Percentiles rank a stretch among this genome's conserved stretches.
These are phyloP conservation scores for Pythium plurisporium DNA, from an alignment of 352 stramenopile species.

Conservation along the genomic window DNA sequence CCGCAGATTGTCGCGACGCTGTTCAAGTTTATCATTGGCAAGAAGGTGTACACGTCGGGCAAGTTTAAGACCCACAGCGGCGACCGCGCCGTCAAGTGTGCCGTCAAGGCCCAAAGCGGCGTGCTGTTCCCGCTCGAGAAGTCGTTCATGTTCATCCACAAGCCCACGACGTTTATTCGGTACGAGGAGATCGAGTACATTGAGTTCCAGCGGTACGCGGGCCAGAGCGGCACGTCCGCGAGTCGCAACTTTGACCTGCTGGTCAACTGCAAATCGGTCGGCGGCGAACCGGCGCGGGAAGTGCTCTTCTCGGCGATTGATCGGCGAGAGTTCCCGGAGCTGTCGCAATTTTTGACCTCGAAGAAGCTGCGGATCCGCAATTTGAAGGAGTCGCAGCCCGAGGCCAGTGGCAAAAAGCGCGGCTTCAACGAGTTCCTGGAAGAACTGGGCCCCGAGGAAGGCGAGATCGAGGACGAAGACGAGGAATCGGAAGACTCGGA, in stretches of 20 bases:
- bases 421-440: constrained; percentile 80
- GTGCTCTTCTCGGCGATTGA: constrained; percentile 97
- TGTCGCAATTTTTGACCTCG: constrained; percentile 94
- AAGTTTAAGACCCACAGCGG: constrained; percentile 88
- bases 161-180: constrained; percentile 97
- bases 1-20: constrained; percentile 98
- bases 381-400: constrained; percentile 83
- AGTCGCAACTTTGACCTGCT: constrained; percentile 96
- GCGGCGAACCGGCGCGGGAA: constrained; percentile 79
- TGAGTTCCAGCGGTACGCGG: constrained; percentile 97
- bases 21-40: constrained; percentile 96
- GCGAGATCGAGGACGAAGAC: constrained; percentile 88
- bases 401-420: constrained; percentile 57
- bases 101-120: constrained; percentile 94
- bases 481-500: constrained; percentile 91
- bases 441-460: constrained; percentile 72
- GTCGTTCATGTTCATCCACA: constrained; percentile 99
- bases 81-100: constrained; percentile 87
- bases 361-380: constrained; percentile 94
- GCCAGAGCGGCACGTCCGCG: constrained; percentile 78
- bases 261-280: constrained; percentile 88
- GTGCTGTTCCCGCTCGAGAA: constrained; percentile 97
- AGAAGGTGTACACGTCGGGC: constrained; percentile 96
- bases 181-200: constrained; percentile 99
- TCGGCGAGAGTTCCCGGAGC: constrained; percentile 90